These are phyloP conservation scores for Moringa oleifera DNA, from an alignment of 345 rosid genomes.

Conservation along the genomic window DNA sequence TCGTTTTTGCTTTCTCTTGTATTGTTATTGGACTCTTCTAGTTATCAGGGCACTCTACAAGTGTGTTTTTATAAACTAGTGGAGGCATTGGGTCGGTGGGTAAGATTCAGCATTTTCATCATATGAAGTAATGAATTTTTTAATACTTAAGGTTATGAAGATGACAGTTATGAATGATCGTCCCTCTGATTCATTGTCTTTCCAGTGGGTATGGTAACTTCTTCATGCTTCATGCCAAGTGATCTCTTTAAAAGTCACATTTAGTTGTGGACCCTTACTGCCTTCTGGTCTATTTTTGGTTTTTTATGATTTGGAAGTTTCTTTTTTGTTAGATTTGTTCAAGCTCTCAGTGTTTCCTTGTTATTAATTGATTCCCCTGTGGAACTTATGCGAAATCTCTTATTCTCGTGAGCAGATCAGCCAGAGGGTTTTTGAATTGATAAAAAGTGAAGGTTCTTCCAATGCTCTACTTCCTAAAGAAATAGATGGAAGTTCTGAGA, in stretches of 20 bases:
- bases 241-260: neutral
- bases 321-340: too few relatives aligned
- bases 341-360: too few relatives aligned
- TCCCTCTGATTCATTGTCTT: neutral
- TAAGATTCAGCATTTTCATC: neutral
- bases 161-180: neutral
- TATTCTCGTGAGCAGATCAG: constrained; percentile 56
- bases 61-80: too few relatives aligned
- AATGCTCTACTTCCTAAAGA: constrained; percentile 34
- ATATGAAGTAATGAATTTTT: too few relatives aligned
- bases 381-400: neutral
- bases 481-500: constrained; percentile 32
- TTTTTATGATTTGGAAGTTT: neutral
- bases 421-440: constrained; percentile 70
- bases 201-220: neutral
- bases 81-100: neutral
- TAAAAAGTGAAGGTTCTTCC: constrained; percentile 46
- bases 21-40: too few relatives aligned
- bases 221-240: neutral
- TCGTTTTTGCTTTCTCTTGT: neutral
- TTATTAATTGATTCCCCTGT: neutral
- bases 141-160: too few relatives aligned
- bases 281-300: too few relatives aligned
- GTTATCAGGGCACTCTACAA: neutral
- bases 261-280: too few relatives aligned